These are phyloP conservation scores for Scleroderma bovista DNA, from an alignment of 768 basidiomycete species.

Conservation along the genomic window DNA sequence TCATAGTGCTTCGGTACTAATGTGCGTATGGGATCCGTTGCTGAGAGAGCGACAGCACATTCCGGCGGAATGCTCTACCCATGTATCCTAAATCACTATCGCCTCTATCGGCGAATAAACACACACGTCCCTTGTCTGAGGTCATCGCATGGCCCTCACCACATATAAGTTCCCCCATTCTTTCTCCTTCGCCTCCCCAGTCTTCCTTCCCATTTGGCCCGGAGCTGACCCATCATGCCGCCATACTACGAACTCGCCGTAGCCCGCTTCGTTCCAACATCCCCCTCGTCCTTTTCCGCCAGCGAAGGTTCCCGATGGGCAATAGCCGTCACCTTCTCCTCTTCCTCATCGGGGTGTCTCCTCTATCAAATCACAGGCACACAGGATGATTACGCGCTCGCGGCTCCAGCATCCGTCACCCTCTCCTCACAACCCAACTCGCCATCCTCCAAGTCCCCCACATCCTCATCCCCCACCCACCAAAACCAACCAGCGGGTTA, in stretches of 20 bases:
- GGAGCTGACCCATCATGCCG: constrained; percentile 16
- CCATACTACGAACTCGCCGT: constrained; percentile 30
- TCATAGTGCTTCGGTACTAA: too few species aligned
- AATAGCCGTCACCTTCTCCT: constrained; percentile 21
- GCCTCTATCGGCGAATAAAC: background rate
- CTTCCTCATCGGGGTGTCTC: constrained; percentile 24
- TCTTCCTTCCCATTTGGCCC: background rate
- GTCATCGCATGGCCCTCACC: background rate
- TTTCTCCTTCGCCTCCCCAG: background rate
- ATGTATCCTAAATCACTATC: background rate
- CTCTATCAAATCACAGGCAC: constrained; percentile 28
- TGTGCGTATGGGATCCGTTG: too few species aligned
- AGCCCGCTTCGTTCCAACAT: constrained; percentile 20
- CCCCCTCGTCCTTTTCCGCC: constrained; percentile 5
- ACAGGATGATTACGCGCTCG: constrained; percentile 22
- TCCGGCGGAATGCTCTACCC: background rate
- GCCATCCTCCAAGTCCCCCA: background rate
- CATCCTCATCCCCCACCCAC: background rate
- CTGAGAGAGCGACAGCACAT: too few species aligned
- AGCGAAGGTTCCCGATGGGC: constrained; percentile 18
- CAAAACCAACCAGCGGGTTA: background rate
- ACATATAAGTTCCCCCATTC: constrained; percentile 1
- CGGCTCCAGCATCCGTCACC: constrained; percentile 29
- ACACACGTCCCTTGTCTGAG: background rate
- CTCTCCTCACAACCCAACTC: constrained; percentile 5